A percentile compares a stretch with the other conserved stretches of the same genome.
Evolutionary conservation across 2,329 filamentous ascomycete genomes (phyloP).

Genomic region (Ophiostoma tasmaniense): DNA sequence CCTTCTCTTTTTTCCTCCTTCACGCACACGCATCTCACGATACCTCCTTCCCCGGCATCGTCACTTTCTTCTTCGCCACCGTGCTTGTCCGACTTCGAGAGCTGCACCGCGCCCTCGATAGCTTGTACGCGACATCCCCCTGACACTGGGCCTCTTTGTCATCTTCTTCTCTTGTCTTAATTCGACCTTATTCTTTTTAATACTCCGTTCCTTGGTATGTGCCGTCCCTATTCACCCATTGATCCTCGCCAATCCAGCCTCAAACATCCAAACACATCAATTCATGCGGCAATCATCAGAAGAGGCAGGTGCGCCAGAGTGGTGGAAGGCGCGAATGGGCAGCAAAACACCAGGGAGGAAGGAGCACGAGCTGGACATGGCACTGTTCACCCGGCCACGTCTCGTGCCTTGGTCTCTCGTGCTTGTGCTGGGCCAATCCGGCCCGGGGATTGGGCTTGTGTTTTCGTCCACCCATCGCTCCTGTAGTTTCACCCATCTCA

Average conservation of each 20-base stretch:
- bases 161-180: conserved; percentile 7
- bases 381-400: not conserved
- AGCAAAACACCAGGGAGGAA: not conserved
- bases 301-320: not conserved
- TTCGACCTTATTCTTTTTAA: conserved; percentile 13
- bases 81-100: conserved; percentile 14
- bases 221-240: not conserved
- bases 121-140: conserved; percentile 13
- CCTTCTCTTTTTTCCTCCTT: conserved; percentile 1
- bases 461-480: not conserved
- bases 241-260: conserved; percentile 7
- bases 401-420: not conserved
- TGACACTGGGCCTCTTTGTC: conserved; percentile 8
- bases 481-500: not conserved
- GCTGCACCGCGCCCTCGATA: conserved; percentile 11
- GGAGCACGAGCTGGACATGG: not conserved
- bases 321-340: not conserved
- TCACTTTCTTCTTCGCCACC: conserved; percentile 3
- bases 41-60: conserved; percentile 11
- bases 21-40: conserved; percentile 13
- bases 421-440: not conserved
- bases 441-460: not conserved
- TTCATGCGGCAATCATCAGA: not conserved
- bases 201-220: conserved; percentile 15
- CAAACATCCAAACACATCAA: not conserved